These are phyloP conservation scores for Xanthoceras sorbifolium DNA, from an alignment of 345 rosid species.

Conservation along the genomic window DNA sequence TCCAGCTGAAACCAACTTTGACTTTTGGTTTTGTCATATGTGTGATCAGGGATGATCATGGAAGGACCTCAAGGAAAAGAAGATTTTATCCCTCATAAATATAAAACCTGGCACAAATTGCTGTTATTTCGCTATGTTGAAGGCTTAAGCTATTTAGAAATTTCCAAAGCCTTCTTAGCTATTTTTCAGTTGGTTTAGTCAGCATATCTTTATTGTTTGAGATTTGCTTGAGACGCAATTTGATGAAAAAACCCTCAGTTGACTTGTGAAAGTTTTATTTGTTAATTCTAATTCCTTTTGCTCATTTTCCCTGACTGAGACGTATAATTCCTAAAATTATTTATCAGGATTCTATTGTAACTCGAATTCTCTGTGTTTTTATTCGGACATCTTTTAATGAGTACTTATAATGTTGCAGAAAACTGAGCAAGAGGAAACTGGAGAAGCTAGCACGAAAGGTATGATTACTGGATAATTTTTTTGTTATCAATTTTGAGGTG, in stretches of 20 bases:
- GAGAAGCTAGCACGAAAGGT: slow-evolving; percentile 94
- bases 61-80: background rate
- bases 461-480: background rate
- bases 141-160: background rate
- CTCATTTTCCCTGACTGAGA: background rate
- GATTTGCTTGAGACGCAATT: background rate
- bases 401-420: slow-evolving; percentile 53
- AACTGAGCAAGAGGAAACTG: slow-evolving; percentile 83
- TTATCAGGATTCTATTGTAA: background rate
- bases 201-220: background rate
- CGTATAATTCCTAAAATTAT: background rate
- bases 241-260: background rate
- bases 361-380: background rate
- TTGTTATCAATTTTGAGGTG: slow-evolving; percentile 4
- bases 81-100: too few relatives aligned
- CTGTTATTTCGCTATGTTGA: background rate
- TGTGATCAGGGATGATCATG: background rate
- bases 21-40: background rate
- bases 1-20: background rate
- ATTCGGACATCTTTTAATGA: background rate
- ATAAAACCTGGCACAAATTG: background rate
- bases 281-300: background rate
- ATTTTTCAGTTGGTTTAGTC: background rate
- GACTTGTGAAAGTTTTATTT: background rate
- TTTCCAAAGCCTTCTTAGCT: background rate